Evolutionary conservation across 805 yeast species (phyloP).

Genomic region (Teunomyces atbi): DNA sequence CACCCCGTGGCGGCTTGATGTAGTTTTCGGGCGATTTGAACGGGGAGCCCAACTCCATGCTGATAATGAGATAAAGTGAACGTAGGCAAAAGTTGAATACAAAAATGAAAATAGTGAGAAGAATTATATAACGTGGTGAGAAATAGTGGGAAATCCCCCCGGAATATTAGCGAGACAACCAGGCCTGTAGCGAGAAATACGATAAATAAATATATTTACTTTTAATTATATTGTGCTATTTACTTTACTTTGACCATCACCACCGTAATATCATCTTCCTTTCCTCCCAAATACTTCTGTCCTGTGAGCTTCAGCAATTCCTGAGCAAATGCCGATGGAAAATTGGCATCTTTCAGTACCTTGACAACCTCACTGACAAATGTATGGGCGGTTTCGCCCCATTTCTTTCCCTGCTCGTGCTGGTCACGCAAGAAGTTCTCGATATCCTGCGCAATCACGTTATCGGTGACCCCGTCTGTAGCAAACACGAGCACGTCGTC

Average conservation of each 20-base stretch:
- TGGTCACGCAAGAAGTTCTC: constrained; percentile 63
- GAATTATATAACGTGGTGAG: too few relatives aligned
- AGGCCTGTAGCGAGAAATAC: too few relatives aligned
- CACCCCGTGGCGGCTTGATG: constrained; percentile 1
- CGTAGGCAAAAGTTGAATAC: background rate
- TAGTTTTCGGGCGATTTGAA: constrained; percentile 17
- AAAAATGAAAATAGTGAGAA: background rate
- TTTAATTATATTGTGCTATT: background rate
- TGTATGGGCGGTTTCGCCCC: constrained; percentile 44
- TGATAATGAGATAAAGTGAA: background rate
- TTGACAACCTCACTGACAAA: constrained; percentile 67
- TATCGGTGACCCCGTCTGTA: constrained; percentile 93
- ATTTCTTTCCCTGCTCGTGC: constrained; percentile 25
- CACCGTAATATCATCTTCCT: constrained; percentile 91
- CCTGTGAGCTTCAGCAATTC: constrained; percentile 65
- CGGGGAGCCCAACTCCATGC: constrained; percentile 25
- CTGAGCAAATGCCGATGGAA: constrained; percentile 84
- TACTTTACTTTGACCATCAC: constrained; percentile 63
- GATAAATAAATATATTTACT: too few relatives aligned
- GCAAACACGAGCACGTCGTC: constrained; percentile 82
- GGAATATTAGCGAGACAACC: too few relatives aligned
- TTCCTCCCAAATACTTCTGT: constrained; percentile 80
- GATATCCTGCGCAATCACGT: constrained; percentile 70
- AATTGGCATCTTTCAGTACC: constrained; percentile 68
- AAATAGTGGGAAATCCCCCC: too few relatives aligned